Base-by-base conservation (phyloP, 352 stramenopile species). In the Phytophthora tentaculata region DNA sequence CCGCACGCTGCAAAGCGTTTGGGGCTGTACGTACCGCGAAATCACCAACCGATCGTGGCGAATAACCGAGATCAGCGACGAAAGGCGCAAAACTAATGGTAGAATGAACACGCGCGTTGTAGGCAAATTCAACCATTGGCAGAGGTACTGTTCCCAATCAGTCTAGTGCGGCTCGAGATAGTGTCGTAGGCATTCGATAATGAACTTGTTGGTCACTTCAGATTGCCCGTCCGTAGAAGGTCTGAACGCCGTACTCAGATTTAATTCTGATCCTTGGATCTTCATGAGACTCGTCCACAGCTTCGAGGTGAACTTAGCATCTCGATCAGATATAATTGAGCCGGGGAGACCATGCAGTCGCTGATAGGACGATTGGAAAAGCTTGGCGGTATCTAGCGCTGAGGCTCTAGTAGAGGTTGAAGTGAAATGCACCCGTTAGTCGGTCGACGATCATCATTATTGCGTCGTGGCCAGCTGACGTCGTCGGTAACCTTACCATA, bases 341-440 rank as follows among this genome's bases (percentile, higher is more conserved):
- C n/a, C 0, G 8, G 26, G 16, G 1, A 55, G 8, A 8, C n/a
- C 49, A 43, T 43, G 26, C 3, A 55, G 17, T 17, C 49, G 41
- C 28, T 62, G 28, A 68, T 68, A 68, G 0, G n/a, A 24, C 4
- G 14, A 23, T 14, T 19, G 64, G 16, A 64, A 69, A 6, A 59
- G 41, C 5, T 69, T 44, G 0, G 53, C 35, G 2, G 43, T 28
- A 7, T 50, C 17, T 12, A 26, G 1, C 12, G 62, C 54, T 29
- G 43, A 29, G 3, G 45, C 32, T n/a, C 16, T 2, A 20, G 41
- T 56, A 22, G 60, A 48, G 2, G 56, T 67, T 16, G 49, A 22
- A 1, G 26, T n/a, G 22, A 71, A 66, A 24, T 56, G 64, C 5
- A 56, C 55, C 16, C 64, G 47, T 51, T 71, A 71, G 51, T 13